Base-by-base conservation (phyloP, 192 early-diverging fungal species). In the Rhizophagus sp. region DNA sequence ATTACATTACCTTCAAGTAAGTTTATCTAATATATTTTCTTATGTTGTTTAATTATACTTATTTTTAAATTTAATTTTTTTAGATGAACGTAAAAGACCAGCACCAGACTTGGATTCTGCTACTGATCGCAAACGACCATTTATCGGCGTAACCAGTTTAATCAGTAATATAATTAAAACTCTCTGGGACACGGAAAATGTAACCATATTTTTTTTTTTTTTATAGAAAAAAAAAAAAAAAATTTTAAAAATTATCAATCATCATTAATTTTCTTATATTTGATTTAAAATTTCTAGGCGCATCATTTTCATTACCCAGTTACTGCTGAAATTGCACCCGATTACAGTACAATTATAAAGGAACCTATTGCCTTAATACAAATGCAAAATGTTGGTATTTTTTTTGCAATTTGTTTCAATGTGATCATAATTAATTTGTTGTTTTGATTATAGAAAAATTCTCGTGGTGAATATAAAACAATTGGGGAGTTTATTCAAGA, bases 301-400 rank as follows among this genome's bases (percentile, higher is more conserved):
- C 52, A 57, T 22, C 52, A 57, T 57, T 57, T 57, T 57, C 52
- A 57, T 67, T 41, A 72, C 12, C 90, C 91, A 0, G 89, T 91
- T 1, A 84, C 84, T 4, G 68, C 75, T 12, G 81, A 82, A 61
- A 73, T 82, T 34, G 84, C 89, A 13, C 87, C 87, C 17, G 90
- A 88, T 12, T 92, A 92, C 34, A 84, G 88, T 44, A 78, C 65
- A 36, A 71, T 89, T 27, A 82, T 91, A 24, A 85, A 86, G 75
- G 82, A 86, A 5, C 91, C 91, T 0, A 86, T 84, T 6, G 87
- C 84, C 49, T 75, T 92, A 25, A 84, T 87, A 33, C 82, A 88
- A 15, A 91, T 92, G 82, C 73, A 85, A 7, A 86, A 90, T 47
- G 90, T 88, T 66, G 84, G 86, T 74, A 81, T 81, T 66, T 66